Evolutionary conservation across 176 grass and related monocot genomes (phyloP).

Genomic region (Bolboschoenus planiculmis): DNA sequence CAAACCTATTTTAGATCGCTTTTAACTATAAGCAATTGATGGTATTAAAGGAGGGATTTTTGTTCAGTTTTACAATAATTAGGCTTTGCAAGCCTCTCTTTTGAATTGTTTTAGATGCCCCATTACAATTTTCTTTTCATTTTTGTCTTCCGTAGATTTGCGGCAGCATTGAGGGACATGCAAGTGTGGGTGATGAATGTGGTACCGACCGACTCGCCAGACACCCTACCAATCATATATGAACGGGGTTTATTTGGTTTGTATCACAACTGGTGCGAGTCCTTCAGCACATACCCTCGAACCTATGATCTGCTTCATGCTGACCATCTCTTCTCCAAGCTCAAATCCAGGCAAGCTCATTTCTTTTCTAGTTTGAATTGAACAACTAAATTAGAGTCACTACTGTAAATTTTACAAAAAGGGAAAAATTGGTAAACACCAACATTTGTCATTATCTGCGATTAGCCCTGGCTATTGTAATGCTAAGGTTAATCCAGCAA

Average conservation of each 20-base stretch:
- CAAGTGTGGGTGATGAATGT: conserved; percentile 91
- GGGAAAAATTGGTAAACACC: neutral
- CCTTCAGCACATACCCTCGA: conserved; percentile 83
- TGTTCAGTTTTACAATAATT: conserved; percentile 6
- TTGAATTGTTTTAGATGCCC: neutral
- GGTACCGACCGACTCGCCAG: conserved; percentile 57
- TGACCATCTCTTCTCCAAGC: conserved; percentile 69
- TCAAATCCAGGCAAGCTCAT: conserved; percentile 50
- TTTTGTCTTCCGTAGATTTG: conserved; percentile 49
- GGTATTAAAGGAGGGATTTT: neutral
- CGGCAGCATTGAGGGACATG: conserved; percentile 59
- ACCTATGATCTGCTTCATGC: conserved; percentile 76
- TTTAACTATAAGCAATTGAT: neutral
- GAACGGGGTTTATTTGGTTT: conserved; percentile 74
- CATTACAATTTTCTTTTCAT: neutral
- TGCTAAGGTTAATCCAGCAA: neutral
- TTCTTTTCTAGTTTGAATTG: neutral
- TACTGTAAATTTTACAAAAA: neutral
- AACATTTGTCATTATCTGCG: neutral
- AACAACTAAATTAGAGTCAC: neutral
- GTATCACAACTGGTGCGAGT: conserved; percentile 87
- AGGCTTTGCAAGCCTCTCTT: neutral
- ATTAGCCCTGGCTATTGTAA: neutral
- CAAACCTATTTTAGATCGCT: neutral
- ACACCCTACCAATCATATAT: conserved; percentile 74